These are phyloP conservation scores for Cryptococcus deneoformans DNA, from an alignment of 1,284 basidiomycete genomes.

Conservation along the genomic window DNA sequence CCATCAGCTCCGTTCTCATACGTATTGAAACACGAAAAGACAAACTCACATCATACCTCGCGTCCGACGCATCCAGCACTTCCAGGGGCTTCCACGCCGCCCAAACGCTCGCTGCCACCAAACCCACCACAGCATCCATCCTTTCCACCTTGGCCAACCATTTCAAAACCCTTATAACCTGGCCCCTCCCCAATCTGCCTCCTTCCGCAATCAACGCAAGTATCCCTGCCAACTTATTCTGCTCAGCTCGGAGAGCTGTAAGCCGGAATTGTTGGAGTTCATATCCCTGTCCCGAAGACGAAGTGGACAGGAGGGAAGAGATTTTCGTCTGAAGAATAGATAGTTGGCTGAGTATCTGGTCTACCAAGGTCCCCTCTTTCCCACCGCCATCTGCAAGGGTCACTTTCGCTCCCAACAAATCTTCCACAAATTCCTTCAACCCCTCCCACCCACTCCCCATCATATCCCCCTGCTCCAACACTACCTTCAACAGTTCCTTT, in stretches of 20 bases:
- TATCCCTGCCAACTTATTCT: slow-evolving; percentile 37
- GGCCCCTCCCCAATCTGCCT: slow-evolving; percentile 36
- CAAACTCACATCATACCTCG: slow-evolving; percentile 24
- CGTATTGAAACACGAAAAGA: not conserved
- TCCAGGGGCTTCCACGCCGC: slow-evolving; percentile 34
- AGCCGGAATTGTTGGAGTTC: slow-evolving; percentile 38
- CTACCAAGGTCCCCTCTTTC: slow-evolving; percentile 35
- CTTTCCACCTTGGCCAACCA: slow-evolving; percentile 41
- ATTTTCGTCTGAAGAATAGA: slow-evolving; percentile 30
- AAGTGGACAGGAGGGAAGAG: slow-evolving; percentile 18
- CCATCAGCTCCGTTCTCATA: not conserved
- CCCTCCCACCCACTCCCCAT: slow-evolving; percentile 29
- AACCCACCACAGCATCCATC: slow-evolving; percentile 28
- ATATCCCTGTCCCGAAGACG: slow-evolving; percentile 19
- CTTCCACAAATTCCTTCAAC: slow-evolving; percentile 31
- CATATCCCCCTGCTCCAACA: slow-evolving; percentile 20
- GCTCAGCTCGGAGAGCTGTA: slow-evolving; percentile 26
- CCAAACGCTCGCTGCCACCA: slow-evolving; percentile 31
- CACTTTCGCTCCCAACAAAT: slow-evolving; percentile 21
- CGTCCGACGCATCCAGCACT: slow-evolving; percentile 18
- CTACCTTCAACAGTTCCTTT: slow-evolving; percentile 28
- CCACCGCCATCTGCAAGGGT: slow-evolving; percentile 14
- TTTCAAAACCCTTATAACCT: slow-evolving; percentile 41
- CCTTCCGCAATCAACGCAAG: slow-evolving; percentile 27
- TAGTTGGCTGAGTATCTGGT: slow-evolving; percentile 36